Conservation (phyloP, 768 basidiomycete species). For the Dendrothele bispora region DNA sequence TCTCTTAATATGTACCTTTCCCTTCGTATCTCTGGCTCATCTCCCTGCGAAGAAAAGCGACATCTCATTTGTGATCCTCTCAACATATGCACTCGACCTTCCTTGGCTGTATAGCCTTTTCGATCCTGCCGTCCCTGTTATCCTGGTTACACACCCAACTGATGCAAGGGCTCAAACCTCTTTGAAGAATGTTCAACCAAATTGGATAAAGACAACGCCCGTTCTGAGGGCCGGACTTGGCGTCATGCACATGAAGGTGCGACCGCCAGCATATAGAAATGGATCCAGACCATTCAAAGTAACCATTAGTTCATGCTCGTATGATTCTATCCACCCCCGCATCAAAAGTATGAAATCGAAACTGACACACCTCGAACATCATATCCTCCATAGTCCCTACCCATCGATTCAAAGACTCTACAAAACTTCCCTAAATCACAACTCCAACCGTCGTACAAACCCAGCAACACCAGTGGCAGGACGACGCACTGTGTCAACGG, state of each 20-base stretch:
- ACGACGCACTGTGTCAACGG: too few relatives aligned
- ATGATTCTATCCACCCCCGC: too few relatives aligned
- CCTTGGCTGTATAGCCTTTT: constrained; percentile 81
- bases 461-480: too few relatives aligned
- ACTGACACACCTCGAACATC: too few relatives aligned
- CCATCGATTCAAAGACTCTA: too few relatives aligned
- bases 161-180: constrained; percentile 53
- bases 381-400: too few relatives aligned
- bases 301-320: too few relatives aligned
- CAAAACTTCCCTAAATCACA: too few relatives aligned
- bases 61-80: constrained; percentile 73
- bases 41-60: constrained; percentile 53
- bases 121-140: constrained; percentile 69
- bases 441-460: too few relatives aligned
- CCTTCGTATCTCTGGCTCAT: constrained; percentile 12
- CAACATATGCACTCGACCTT: constrained; percentile 67
- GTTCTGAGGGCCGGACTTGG: constrained; percentile 58
- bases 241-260: constrained; percentile 86
- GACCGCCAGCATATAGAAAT: too few relatives aligned
- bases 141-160: constrained; percentile 74
- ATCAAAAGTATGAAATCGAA: too few relatives aligned
- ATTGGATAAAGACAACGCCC: constrained; percentile 75
- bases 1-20: constrained; percentile 1
- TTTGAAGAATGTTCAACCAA: constrained; percentile 65
- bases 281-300: too few relatives aligned